phyloP scores from a whole-genome alignment of 345 rosid genomes.

The Clarkia xantiana region DNA sequence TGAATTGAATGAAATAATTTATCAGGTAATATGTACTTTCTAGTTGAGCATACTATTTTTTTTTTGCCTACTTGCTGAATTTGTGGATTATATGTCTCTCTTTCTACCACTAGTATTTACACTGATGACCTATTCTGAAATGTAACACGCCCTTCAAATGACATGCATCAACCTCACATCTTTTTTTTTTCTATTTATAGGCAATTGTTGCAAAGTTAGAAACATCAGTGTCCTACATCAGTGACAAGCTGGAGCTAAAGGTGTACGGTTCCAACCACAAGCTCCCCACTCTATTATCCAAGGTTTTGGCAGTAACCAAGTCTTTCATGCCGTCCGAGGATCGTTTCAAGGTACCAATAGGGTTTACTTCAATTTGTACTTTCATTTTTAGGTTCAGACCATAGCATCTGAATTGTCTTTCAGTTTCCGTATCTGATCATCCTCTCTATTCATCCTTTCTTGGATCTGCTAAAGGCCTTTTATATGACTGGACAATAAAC shows the following conservation, averaged over 20 bases:
- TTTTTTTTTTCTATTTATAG: slow-evolving; percentile 42
- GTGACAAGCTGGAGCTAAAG: slow-evolving; percentile 82
- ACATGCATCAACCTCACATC: not conserved
- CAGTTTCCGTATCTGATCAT: too few relatives aligned
- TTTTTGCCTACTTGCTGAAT: too few relatives aligned
- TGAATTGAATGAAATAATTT: slow-evolving; percentile 73
- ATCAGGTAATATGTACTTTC: slow-evolving; percentile 50
- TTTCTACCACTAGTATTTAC: too few relatives aligned
- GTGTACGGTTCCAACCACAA: slow-evolving; percentile 88
- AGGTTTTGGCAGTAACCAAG: slow-evolving; percentile 47
- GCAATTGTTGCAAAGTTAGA: slow-evolving; percentile 90
- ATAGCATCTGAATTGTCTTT: not conserved
- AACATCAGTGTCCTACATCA: slow-evolving; percentile 47
- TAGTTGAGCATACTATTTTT: not conserved
- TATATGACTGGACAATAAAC: too few relatives aligned
- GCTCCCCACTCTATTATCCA: slow-evolving; percentile 58
- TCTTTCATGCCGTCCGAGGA: slow-evolving; percentile 67
- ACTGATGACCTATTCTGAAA: not conserved
- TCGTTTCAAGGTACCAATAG: slow-evolving; percentile 52
- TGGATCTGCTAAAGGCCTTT: too few relatives aligned
- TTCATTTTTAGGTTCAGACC: not conserved
- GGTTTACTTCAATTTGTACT: not conserved
- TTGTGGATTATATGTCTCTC: too few relatives aligned
- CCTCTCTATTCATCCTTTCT: too few relatives aligned
- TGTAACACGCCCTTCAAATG: not conserved